These are phyloP conservation scores for Canariomyces notabilis DNA, from an alignment of 2,329 filamentous ascomycete genomes.

Conservation along the genomic window DNA sequence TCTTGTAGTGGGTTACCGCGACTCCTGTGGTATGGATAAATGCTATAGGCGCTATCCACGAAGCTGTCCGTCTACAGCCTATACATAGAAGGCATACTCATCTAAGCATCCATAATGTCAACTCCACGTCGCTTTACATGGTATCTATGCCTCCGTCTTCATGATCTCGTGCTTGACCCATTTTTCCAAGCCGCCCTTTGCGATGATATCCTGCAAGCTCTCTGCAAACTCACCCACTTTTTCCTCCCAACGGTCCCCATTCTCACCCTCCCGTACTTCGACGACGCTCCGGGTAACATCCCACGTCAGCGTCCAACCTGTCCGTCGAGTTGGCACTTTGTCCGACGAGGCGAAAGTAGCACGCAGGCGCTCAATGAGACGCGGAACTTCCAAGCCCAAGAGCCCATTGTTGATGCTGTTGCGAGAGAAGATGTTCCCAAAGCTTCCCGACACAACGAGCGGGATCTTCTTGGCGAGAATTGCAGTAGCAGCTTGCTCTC, in stretches of 20 bases:
- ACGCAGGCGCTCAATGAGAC: constrained; percentile 60
- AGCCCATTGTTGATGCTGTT: constrained; percentile 79
- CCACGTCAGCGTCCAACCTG: constrained; percentile 80
- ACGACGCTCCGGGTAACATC: constrained; percentile 70
- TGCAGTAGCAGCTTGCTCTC: constrained; percentile 84
- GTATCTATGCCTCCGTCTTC: too few species aligned
- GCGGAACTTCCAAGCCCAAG: constrained; percentile 65
- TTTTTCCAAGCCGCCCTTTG: constrained; percentile 74
- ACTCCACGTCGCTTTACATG: too few species aligned
- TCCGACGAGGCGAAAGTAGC: constrained; percentile 53
- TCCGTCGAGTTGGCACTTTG: constrained; percentile 63
- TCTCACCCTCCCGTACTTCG: constrained; percentile 62
- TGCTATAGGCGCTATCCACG: too few species aligned
- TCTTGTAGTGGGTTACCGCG: too few species aligned
- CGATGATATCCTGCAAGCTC: constrained; percentile 83
- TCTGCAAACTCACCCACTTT: constrained; percentile 78
- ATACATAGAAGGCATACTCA: too few species aligned
- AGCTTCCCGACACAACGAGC: constrained; percentile 73
- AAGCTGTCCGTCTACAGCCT: too few species aligned
- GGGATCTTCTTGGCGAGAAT: constrained; percentile 77
- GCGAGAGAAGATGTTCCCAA: constrained; percentile 76
- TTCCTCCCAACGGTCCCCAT: constrained; percentile 66
- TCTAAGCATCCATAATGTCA: too few species aligned
- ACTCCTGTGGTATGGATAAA: too few species aligned
- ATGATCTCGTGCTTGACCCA: constrained; percentile 74